Conservation (phyloP, 139 green algal species). For the Closterium sp. region DNA sequence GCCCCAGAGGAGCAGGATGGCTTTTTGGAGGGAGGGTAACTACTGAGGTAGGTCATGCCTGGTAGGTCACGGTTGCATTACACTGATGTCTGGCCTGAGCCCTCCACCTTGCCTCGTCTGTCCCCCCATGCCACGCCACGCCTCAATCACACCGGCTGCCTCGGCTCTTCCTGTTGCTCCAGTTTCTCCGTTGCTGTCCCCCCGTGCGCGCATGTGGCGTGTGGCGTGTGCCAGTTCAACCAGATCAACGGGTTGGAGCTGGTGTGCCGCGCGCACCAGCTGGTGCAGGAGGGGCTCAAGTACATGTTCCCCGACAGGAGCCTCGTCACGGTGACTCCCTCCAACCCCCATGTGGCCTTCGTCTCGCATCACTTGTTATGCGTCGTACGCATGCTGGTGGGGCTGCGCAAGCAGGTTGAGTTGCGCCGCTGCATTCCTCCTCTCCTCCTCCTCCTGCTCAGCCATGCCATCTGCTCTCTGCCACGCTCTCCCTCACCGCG, state of each 20-base stretch:
- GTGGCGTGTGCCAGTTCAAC: too few species aligned
- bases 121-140: too few species aligned
- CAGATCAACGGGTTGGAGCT: slow-evolving; percentile 92
- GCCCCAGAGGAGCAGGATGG: slow-evolving; percentile 90
- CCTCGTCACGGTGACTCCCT: slow-evolving; percentile 77
- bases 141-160: too few species aligned
- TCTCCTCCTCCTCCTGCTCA: neutral
- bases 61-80: too few species aligned
- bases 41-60: slow-evolving; percentile 90
- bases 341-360: neutral
- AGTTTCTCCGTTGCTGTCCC: too few species aligned
- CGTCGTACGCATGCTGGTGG: neutral
- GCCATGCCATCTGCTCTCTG: neutral
- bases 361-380: neutral
- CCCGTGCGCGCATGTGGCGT: too few species aligned
- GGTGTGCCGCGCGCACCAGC: slow-evolving; percentile 95
- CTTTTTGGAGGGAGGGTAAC: slow-evolving; percentile 92
- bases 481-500: too few species aligned
- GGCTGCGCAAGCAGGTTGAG: too few species aligned
- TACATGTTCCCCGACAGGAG: slow-evolving; percentile 93
- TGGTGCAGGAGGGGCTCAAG: slow-evolving; percentile 97
- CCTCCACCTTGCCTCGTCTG: neutral
- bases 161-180: too few species aligned
- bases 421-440: neutral
- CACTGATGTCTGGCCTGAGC: too few species aligned